phyloP scores from a whole-genome alignment of 352 stramenopile species.

The Blastocystis sp. region DNA sequence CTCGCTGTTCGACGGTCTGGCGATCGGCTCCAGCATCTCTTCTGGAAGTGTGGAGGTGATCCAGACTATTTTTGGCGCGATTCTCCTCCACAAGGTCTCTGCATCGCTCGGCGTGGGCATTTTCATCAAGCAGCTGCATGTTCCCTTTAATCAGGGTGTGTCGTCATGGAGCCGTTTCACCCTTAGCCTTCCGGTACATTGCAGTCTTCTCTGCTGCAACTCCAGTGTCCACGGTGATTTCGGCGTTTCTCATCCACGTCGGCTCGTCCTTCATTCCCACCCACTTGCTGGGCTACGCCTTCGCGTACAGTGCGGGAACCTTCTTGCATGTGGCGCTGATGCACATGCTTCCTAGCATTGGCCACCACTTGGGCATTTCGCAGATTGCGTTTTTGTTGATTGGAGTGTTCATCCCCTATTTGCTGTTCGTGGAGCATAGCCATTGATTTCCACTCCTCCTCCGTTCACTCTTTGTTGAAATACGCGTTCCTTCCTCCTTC shows the following conservation, averaged over 20 bases:
- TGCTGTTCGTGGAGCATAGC: constrained; percentile 42
- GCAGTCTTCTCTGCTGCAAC: constrained; percentile 23
- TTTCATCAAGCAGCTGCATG: constrained; percentile 43
- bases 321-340: constrained; percentile 44
- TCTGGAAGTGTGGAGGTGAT: not conserved
- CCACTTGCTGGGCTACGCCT: constrained; percentile 36
- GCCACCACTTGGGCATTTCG: constrained; percentile 21
- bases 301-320: constrained; percentile 51
- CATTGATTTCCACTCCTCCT: constrained; percentile 11
- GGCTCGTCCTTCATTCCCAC: constrained; percentile 26
- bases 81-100: constrained; percentile 50
- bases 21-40: constrained; percentile 16
- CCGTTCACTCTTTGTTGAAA: constrained; percentile 44
- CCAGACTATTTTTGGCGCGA: constrained; percentile 38
- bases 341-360: constrained; percentile 49
- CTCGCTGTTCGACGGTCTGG: constrained; percentile 44
- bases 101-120: constrained; percentile 56
- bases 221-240: constrained; percentile 30
- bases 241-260: constrained; percentile 17
- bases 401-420: constrained; percentile 55
- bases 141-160: constrained; percentile 49
- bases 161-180: not conserved
- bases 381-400: constrained; percentile 28
- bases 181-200: constrained; percentile 28
- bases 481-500: not conserved